Percentiles rank a stretch among this genome's conserved stretches.
Conservation (phyloP, 2,329 filamentous ascomycete species). For the Huntiella savannae region DNA sequence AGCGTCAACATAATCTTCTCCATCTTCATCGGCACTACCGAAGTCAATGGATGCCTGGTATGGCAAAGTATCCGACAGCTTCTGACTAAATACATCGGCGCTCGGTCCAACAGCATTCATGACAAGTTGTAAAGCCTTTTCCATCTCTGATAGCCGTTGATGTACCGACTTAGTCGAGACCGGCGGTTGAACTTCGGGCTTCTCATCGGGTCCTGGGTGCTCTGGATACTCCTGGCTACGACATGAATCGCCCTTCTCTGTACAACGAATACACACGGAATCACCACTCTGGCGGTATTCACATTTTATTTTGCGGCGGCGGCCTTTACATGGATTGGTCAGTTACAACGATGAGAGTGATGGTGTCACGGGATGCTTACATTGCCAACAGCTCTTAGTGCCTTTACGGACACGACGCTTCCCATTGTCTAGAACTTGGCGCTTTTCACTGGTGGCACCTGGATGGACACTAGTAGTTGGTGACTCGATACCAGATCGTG, state of each 20-base stretch:
- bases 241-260: slow-evolving; percentile 24
- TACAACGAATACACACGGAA: slow-evolving; percentile 27
- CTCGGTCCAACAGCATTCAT: slow-evolving; percentile 4
- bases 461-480: not conserved
- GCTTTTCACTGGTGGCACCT: not conserved
- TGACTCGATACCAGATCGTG: not conserved
- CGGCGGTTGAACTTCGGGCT: not conserved
- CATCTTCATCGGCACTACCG: not conserved
- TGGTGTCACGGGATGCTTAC: slow-evolving; percentile 19
- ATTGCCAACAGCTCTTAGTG: slow-evolving; percentile 41
- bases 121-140: slow-evolving; percentile 6
- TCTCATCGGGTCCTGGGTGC: slow-evolving; percentile 11
- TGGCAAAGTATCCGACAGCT: not conserved
- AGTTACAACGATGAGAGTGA: too few species aligned
- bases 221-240: slow-evolving; percentile 29
- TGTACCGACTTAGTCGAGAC: slow-evolving; percentile 4
- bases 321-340: slow-evolving; percentile 13
- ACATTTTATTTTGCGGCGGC: slow-evolving; percentile 33
- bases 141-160: slow-evolving; percentile 10
- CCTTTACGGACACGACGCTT: slow-evolving; percentile 28
- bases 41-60: not conserved
- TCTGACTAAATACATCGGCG: not conserved
- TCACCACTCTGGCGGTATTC: slow-evolving; percentile 24
- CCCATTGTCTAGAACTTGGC: slow-evolving; percentile 5
- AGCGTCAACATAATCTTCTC: not conserved